These are phyloP conservation scores for Leccinum cinnamomeum DNA, from an alignment of 1,284 basidiomycete species.

Conservation along the genomic window DNA sequence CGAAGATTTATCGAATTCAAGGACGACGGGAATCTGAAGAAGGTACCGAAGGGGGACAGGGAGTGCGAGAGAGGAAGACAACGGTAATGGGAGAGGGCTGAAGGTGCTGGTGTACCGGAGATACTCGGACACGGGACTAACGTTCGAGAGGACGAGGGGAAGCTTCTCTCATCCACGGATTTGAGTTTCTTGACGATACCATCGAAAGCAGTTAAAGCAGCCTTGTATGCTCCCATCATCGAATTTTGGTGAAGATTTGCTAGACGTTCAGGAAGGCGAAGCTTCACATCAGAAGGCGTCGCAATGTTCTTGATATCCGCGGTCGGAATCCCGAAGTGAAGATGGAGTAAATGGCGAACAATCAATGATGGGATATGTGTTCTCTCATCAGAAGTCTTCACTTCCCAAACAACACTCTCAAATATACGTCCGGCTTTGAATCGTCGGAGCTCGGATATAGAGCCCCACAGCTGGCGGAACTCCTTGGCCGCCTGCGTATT, in stretches of 20 bases:
- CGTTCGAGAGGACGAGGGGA: conserved; percentile 78
- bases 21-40: conserved; percentile 67
- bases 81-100: conserved; percentile 57
- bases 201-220: conserved; percentile 81
- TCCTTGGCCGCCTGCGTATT: conserved; percentile 50
- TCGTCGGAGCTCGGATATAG: conserved; percentile 89
- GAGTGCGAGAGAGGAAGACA: conserved; percentile 48
- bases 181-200: conserved; percentile 77
- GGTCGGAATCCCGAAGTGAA: conserved; percentile 69
- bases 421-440: conserved; percentile 96
- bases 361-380: conserved; percentile 77
- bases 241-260: conserved; percentile 50
- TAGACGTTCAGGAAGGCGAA: conserved; percentile 65
- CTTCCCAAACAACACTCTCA: conserved; percentile 94
- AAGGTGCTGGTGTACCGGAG: conserved; percentile 87
- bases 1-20: conserved; percentile 90
- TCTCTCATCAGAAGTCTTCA: conserved; percentile 72
- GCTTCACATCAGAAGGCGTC: conserved; percentile 60
- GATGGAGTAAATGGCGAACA: conserved; percentile 69
- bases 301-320: conserved; percentile 60
- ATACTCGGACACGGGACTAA: conserved; percentile 72
- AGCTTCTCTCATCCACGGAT: conserved; percentile 68
- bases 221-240: conserved; percentile 68
- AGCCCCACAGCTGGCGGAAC: conserved; percentile 91
- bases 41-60: conserved; percentile 63